Evolutionary conservation across 2,329 filamentous ascomycete species (phyloP), one percentile per base, ranked within the genome.

Genomic region (Fusarium sp.): DNA sequence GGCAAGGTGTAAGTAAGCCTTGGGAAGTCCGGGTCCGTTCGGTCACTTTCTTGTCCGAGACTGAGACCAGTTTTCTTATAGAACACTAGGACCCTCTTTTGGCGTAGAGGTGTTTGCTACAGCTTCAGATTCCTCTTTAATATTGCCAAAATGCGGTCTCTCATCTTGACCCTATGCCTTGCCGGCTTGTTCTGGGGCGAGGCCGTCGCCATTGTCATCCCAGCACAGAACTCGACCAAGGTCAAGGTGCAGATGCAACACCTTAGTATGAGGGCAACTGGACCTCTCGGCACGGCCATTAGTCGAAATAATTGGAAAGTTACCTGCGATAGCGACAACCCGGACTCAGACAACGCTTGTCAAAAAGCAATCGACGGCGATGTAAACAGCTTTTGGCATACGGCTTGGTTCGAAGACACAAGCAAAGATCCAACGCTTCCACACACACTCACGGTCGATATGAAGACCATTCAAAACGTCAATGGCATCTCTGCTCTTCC

Each of bases 401-500:
- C 58, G 6, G 18, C 29, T 1, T 72, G 27, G 11, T 54, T 31
- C n/a, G 50, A 54, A 1, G 50, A 54, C 0, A 54, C 50, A 20
- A 58, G 60, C 1, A 52, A 65, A 0, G 20, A 75, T 6, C 62
- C 72, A 3, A 60, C 39, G 10, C 61, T 62, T 27, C 72, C 72
- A 1, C 72, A 75, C 3, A 60, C 63, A 2, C 52, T 65, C 4
- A 75, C 65, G 1, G 60, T 75, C 3, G 72, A 75, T 2, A 67
- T 75, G 72, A 65, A 64, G 10, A 31, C 54, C 5, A 31, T 39
- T 0, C 56, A 64, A 6, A 75, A 75, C 4, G 66, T 75, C 14
- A 75, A 75, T 0, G 72, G 72, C 0, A 16, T 75, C 2, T 75
- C 72, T n/a, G 41, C 64, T 7, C 43, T 75, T 14, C 72, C 72